phyloP scores from a whole-genome alignment of 2,329 filamentous ascomycete species.

The Gnomoniopsis sp. region DNA sequence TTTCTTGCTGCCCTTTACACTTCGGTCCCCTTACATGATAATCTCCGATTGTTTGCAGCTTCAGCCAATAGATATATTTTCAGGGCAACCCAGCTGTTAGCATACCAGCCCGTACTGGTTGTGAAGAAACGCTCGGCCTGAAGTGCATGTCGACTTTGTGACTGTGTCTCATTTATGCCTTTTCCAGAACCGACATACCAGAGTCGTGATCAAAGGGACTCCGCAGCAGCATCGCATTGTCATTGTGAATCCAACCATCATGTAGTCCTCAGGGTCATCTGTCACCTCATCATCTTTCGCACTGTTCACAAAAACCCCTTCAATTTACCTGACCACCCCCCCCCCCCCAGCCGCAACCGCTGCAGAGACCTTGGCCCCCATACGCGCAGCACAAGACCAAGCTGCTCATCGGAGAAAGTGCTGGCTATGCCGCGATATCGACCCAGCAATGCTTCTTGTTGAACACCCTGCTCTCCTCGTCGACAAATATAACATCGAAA shows the following conservation, averaged over 20 bases:
- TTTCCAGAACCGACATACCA: not conserved
- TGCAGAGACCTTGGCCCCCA: not conserved
- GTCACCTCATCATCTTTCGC: not conserved
- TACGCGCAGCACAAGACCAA: not conserved
- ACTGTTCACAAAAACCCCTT: not conserved
- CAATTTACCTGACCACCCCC: not conserved
- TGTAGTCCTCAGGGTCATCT: not conserved
- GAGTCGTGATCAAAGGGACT: not conserved
- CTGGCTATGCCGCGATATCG: not conserved
- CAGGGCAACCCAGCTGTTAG: too few species aligned
- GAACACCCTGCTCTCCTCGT: not conserved
- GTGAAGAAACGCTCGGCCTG: not conserved
- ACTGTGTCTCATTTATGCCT: not conserved
- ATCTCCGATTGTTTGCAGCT: too few species aligned
- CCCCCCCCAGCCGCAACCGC: not conserved
- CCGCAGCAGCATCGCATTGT: not conserved
- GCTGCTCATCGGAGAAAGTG: slow-evolving; percentile 2
- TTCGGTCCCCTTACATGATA: too few species aligned
- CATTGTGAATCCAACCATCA: slow-evolving; percentile 2
- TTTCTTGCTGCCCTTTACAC: too few species aligned
- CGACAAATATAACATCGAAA: not conserved
- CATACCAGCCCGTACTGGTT: too few species aligned
- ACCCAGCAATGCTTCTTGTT: not conserved
- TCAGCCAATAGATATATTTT: too few species aligned
- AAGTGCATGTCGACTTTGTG: not conserved